These are phyloP conservation scores for Trypanosoma congolense DNA, from an alignment of 208 protist genomes.

Conservation along the genomic window DNA sequence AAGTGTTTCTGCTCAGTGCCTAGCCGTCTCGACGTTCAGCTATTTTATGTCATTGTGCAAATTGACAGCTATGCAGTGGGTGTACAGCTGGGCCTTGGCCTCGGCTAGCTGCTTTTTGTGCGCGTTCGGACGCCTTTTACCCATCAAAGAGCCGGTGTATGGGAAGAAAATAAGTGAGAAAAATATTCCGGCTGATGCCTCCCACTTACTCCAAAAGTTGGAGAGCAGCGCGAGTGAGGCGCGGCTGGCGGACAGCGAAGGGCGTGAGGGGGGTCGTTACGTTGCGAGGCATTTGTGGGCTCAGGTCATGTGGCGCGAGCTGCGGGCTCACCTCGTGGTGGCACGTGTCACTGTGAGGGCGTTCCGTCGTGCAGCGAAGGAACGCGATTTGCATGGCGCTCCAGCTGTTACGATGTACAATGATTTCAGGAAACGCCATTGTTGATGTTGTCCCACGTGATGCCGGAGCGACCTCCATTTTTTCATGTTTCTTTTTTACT, in stretches of 20 bases:
- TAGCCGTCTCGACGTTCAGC: conserved; percentile 87
- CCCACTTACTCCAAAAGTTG: conserved; percentile 35
- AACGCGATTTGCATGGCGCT: conserved; percentile 21
- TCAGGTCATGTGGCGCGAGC: conserved; percentile 50
- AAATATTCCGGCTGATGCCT: conserved; percentile 35
- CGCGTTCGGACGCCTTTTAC: conserved; percentile 38
- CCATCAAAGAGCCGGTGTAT: conserved; percentile 31
- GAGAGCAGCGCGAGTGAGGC: conserved; percentile 34
- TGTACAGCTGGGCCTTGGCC: conserved; percentile 26
- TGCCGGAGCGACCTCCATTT: background rate
- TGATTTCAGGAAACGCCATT: background rate
- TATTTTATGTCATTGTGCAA: conserved; percentile 79
- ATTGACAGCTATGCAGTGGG: conserved; percentile 40
- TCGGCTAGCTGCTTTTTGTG: conserved; percentile 27
- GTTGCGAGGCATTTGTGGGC: conserved; percentile 42
- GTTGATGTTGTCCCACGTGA: background rate
- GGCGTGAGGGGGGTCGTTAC: conserved; percentile 38
- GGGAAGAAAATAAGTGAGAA: conserved; percentile 22
- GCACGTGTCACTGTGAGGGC: conserved; percentile 47
- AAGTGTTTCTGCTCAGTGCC: conserved; percentile 68
- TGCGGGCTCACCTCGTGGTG: conserved; percentile 46
- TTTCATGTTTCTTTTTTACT: background rate
- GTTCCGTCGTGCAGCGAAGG: conserved; percentile 47
- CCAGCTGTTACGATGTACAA: conserved; percentile 6
- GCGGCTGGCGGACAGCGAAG: conserved; percentile 25